These are phyloP conservation scores for Calcarisporium arbuscula DNA, from an alignment of 2,329 filamentous ascomycete genomes.

Conservation along the genomic window DNA sequence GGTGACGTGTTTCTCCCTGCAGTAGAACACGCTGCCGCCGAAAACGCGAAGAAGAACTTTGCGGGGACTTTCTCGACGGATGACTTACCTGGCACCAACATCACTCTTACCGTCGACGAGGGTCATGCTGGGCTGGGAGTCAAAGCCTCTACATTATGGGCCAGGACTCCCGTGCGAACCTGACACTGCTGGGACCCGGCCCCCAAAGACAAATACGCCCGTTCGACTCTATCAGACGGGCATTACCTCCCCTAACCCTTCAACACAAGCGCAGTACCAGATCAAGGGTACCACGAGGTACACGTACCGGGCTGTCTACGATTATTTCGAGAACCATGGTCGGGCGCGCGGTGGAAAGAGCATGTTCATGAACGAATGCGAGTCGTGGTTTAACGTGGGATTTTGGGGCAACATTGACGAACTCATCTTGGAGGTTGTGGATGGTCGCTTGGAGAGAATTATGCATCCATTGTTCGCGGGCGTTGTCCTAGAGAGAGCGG, in stretches of 20 bases:
- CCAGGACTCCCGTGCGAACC: not conserved
- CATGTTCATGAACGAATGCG: not conserved
- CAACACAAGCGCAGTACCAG: not conserved
- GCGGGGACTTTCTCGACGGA: conserved; percentile 12
- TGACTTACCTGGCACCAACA: conserved; percentile 6
- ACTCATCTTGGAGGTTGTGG: not conserved
- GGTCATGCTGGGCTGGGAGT: conserved; percentile 4
- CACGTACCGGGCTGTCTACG: not conserved
- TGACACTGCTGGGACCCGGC: not conserved
- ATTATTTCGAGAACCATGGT: not conserved
- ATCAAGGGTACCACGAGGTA: not conserved
- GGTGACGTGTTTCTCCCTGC: conserved; percentile 14
- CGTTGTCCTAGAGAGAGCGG: no score
- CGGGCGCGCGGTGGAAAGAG: not conserved
- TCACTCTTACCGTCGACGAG: conserved; percentile 12
- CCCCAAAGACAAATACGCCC: not conserved
- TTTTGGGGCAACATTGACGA: not conserved
- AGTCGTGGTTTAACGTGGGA: not conserved
- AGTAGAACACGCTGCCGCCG: conserved; percentile 13
- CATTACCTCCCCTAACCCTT: not conserved
- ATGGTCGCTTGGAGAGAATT: not conserved
- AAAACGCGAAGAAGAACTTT: conserved; percentile 13
- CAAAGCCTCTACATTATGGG: no score
- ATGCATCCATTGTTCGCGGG: not conserved
- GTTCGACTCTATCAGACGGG: not conserved